Conservation (phyloP, 2,329 filamentous ascomycete species). For the Penicillium frequentans region DNA sequence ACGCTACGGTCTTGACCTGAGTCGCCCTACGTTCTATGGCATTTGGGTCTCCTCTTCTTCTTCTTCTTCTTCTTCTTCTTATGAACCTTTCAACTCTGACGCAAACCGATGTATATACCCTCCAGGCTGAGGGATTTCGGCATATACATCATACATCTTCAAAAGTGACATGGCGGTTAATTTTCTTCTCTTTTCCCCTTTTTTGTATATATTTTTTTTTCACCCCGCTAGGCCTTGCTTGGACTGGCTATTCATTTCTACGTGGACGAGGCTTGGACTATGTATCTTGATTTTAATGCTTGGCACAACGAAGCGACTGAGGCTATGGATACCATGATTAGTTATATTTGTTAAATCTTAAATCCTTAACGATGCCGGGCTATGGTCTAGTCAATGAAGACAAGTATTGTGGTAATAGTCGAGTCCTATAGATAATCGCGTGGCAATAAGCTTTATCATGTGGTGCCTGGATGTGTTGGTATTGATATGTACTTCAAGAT, state of each 20-base stretch:
- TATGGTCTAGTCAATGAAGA: neutral
- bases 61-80: neutral
- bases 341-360: neutral
- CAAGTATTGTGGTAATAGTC: neutral
- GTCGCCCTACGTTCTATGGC: neutral
- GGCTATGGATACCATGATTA: slow-evolving; percentile 30
- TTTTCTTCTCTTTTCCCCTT: slow-evolving; percentile 5
- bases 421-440: neutral
- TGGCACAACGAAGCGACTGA: slow-evolving; percentile 26
- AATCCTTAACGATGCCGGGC: neutral
- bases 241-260: neutral
- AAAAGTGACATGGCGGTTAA: slow-evolving; percentile 7
- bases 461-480: neutral
- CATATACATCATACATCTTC: slow-evolving; percentile 5
- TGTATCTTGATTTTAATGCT: slow-evolving; percentile 19
- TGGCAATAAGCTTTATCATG: neutral
- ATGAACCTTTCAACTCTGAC: neutral
- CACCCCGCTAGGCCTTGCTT: neutral
- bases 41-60: neutral
- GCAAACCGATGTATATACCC: slow-evolving; percentile 15
- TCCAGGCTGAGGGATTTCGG: slow-evolving; percentile 2
- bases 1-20: slow-evolving; percentile 2
- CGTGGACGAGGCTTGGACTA: slow-evolving; percentile 3
- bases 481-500: neutral
- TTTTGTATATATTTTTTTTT: neutral